Base-by-base conservation (phyloP, 768 basidiomycete species). In the Hemileccinum impolitum region DNA sequence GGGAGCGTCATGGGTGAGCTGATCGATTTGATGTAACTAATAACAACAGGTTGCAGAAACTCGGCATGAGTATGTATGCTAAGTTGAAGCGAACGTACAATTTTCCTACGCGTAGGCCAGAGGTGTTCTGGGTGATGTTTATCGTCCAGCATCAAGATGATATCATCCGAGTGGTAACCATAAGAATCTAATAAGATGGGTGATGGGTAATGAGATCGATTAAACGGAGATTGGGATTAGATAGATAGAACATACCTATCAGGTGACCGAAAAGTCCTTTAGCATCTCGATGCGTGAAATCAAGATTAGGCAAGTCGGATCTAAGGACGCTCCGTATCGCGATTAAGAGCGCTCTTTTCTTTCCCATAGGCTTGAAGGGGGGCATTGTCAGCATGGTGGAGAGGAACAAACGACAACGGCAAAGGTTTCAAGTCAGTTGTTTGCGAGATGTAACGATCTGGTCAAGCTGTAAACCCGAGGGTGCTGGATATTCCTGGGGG, bases 101-200 rank as follows among this genome's bases (percentile, higher is more conserved):
- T 75, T 42, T 75, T 78, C 3, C 50, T 60, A 21, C 62, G 53
- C 0, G 75, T 78, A 1, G 77, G 77, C 51, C 66, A 64, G 0
- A 56, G 41, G 25, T 71, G 49, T 6, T 55, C 46, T 5, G 67
- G 56, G 13, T 66, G 63, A 4, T 15, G 5, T 11, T 31, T 18
- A 17, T 61, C 56, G 51, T 81, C 78, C 11, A 76, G 58, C 23
- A 81, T 68, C 0, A 74, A 53, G 0, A 66, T 69, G 30, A 81
- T 72, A 42, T 78, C 65, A 6, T 68, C 61, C 0, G 63, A 50
- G 6, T 61, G 39, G 53, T 78, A 79, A 1, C 56, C 60, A 53
- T 76, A 75, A 13, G 10, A 13, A 21, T 12, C 37, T 38, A 14
- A 21, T 21, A 9, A 38, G 8, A 38, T 11, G 3, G 17, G 4